Evolutionary conservation across 1,284 basidiomycete species (phyloP).

Genomic region (Microbotryum saponariae): DNA sequence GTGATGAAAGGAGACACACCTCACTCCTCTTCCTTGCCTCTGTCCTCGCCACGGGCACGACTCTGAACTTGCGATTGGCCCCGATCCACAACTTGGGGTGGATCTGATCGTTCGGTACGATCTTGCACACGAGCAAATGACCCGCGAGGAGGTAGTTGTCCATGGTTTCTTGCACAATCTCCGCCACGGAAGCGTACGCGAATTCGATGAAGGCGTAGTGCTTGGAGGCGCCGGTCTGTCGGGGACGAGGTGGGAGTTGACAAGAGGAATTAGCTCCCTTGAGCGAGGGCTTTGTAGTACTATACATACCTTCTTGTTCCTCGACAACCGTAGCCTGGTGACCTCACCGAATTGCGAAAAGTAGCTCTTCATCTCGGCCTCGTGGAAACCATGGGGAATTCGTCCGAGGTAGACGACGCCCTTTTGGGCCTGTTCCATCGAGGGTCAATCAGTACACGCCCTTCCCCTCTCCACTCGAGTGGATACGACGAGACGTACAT

Average conservation of each 20-base stretch:
- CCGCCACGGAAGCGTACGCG: conserved; percentile 74
- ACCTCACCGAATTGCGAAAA: conserved; percentile 93
- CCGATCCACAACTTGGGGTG: conserved; percentile 94
- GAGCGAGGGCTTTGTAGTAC: not conserved
- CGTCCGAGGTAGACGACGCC: conserved; percentile 88
- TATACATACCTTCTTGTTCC: conserved; percentile 73
- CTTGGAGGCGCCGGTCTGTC: conserved; percentile 83
- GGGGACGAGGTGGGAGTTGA: not conserved
- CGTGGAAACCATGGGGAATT: conserved; percentile 94
- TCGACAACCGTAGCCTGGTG: conserved; percentile 76
- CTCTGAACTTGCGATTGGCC: conserved; percentile 84
- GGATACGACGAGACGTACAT: conserved; percentile 49
- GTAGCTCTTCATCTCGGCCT: conserved; percentile 85
- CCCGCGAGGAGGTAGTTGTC: conserved; percentile 96
- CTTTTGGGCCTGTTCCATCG: conserved; percentile 45
- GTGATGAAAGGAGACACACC: conserved; percentile 45
- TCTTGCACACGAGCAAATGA: conserved; percentile 79
- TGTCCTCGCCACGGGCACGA: conserved; percentile 64
- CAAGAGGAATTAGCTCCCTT: not conserved
- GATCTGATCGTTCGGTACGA: conserved; percentile 76
- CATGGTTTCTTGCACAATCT: conserved; percentile 98
- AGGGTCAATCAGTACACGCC: no score
- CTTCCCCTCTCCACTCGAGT: no score
- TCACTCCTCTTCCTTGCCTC: conserved; percentile 64
- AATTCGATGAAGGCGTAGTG: conserved; percentile 98